Conservation (phyloP, 805 yeast genomes). For the Blastobotrys muscicola region DNA sequence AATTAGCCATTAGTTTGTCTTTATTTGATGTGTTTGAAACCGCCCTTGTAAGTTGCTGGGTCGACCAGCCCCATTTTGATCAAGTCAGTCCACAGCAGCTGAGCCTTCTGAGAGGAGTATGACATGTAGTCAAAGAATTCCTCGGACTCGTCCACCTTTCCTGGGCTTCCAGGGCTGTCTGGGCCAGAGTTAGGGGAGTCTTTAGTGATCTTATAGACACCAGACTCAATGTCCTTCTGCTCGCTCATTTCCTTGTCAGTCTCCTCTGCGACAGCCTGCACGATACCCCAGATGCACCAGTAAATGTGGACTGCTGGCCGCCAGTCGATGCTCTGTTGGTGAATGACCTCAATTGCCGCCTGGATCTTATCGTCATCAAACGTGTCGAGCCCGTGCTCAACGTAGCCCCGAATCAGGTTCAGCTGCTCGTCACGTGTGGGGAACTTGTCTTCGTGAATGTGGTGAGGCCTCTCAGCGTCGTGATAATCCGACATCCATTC, state of each 20-base stretch:
- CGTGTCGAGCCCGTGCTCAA: slow-evolving; percentile 36
- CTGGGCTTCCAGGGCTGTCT: not conserved
- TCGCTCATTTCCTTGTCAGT: slow-evolving; percentile 33
- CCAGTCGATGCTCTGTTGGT: slow-evolving; percentile 66
- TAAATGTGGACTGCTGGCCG: slow-evolving; percentile 66
- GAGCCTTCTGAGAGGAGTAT: slow-evolving; percentile 68
- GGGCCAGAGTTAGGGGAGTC: not conserved
- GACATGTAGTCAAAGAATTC: slow-evolving; percentile 72
- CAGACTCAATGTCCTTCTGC: slow-evolving; percentile 29
- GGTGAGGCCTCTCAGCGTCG: slow-evolving; percentile 46
- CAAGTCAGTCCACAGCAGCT: slow-evolving; percentile 66
- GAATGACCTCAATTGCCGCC: slow-evolving; percentile 40
- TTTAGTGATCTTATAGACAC: slow-evolving; percentile 23
- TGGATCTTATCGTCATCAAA: slow-evolving; percentile 33
- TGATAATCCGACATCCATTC: slow-evolving; percentile 98
- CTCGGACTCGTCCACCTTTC: slow-evolving; percentile 30
- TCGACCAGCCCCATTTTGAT: slow-evolving; percentile 46
- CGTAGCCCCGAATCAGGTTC: slow-evolving; percentile 68
- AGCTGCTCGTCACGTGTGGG: slow-evolving; percentile 63
- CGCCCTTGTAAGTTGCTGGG: slow-evolving; percentile 26
- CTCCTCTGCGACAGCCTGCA: slow-evolving; percentile 44
- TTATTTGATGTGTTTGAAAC: not conserved
- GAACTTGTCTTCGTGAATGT: slow-evolving; percentile 44
- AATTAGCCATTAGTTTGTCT: no score
- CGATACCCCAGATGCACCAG: slow-evolving; percentile 91